Evolutionary conservation across 495 filamentous ascomycete genomes (phyloP), one percentile per base, ranked within the genome.

Genomic region (Astrothelium macrocarpum): DNA sequence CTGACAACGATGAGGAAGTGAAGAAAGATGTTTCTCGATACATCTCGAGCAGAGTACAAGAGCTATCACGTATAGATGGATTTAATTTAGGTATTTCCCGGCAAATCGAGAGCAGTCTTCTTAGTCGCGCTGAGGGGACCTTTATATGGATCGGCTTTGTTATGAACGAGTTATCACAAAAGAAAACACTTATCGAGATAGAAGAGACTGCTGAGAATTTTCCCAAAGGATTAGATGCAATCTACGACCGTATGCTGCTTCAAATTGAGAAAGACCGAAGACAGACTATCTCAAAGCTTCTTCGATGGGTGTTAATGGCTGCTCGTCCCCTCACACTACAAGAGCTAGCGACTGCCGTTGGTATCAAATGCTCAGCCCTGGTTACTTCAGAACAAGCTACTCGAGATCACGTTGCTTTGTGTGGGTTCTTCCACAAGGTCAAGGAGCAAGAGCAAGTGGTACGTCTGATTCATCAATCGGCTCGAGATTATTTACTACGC

Each of bases 111-210:
- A 32, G 71, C 29, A 43, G 60, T 32, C 69, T 81, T 62, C 45
- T 73, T 31, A 70, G 65, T 36, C 65, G 75, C 53, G 71, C 78
- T 7, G 64, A 78, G 36, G 74, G 78, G 18, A 79, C 76, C 59
- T 81, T 81, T 65, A 65, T 80, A 29, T 81, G 77, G 74, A 73
- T 81, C 53, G 76, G 75, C 11, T 75, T 79, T 39, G 75, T 78
- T 46, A 71, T 74, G 11, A 66, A 77, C 45, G 75, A 76, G 64
- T 71, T 81, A 31, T 12, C 11, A 20, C 23, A 42, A 43, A 69
- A 65, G 63, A 64, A 45, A 66, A 63, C 58, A 20, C 62, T 59
- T 16, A 60, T 7, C 32, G 62, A 76, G 65, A 66, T 72, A 59
- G 58, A 65, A 59, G 62, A 70, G 32, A 59, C 59, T 20, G 63